These are phyloP conservation scores for Pisolithus marmoratus DNA, from an alignment of 768 basidiomycete species.

Conservation along the genomic window DNA sequence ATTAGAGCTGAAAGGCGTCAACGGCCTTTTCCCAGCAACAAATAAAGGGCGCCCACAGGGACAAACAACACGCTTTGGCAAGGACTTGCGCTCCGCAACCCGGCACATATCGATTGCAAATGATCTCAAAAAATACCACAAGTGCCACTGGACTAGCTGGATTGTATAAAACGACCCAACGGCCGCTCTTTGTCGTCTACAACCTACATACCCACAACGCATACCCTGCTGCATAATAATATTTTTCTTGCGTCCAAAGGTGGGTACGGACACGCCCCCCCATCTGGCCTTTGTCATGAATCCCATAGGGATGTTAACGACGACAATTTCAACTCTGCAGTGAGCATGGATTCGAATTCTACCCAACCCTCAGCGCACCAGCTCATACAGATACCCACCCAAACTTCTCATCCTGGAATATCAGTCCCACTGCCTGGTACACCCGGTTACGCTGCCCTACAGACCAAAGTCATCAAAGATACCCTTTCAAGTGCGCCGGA, in stretches of 20 bases:
- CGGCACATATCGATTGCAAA: slow-evolving; percentile 28
- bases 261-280: background rate
- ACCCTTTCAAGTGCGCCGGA: slow-evolving; percentile 16
- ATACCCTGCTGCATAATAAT: background rate
- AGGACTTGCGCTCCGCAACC: background rate
- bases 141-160: slow-evolving; percentile 20
- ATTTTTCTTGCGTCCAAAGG: background rate
- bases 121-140: slow-evolving; percentile 18
- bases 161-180: slow-evolving; percentile 20
- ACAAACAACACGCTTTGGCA: slow-evolving; percentile 34
- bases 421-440: slow-evolving; percentile 15
- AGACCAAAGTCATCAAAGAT: slow-evolving; percentile 13
- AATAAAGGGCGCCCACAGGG: slow-evolving; percentile 40
- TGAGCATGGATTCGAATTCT: background rate
- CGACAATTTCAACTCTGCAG: background rate
- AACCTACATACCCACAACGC: slow-evolving; percentile 1
- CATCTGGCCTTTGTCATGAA: background rate
- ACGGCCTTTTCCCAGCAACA: slow-evolving; percentile 21
- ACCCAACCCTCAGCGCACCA: background rate
- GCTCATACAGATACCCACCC: background rate
- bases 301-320: background rate
- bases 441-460: slow-evolving; percentile 11
- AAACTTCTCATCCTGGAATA: background rate
- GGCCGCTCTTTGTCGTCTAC: background rate
- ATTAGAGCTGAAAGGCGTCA: slow-evolving; percentile 1